Evolutionary conservation across 192 early-diverging fungal species (phyloP).

Genomic region (Funneliformis geosporum): DNA sequence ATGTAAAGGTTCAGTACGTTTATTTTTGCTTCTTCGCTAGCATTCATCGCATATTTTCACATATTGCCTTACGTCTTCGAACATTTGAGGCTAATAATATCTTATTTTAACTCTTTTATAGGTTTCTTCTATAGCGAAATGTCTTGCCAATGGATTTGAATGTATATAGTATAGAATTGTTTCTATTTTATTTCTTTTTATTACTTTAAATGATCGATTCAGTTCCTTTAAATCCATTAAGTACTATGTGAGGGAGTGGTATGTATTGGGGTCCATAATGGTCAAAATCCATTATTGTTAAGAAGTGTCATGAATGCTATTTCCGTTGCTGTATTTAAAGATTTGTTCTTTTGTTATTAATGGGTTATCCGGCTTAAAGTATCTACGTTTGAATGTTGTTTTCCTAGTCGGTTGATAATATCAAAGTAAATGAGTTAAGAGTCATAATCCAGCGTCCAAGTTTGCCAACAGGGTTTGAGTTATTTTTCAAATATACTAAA

Average conservation of each 20-base stretch:
- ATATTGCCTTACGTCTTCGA: neutral
- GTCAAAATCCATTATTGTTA: neutral
- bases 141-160: neutral
- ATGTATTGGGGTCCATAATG: neutral
- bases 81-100: slow-evolving; percentile 10
- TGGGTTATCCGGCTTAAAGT: neutral
- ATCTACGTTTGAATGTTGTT: neutral
- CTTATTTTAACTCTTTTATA: neutral
- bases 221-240: neutral
- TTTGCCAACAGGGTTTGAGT: too few species aligned
- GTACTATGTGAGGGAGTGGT: neutral
- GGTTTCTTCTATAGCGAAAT: neutral
- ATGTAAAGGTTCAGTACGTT: neutral
- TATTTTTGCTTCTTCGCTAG: neutral
- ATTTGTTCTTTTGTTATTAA: too few species aligned
- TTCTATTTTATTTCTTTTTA: neutral
- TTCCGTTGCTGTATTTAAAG: too few species aligned
- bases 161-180: neutral
- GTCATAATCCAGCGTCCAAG: neutral
- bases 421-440: neutral
- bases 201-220: neutral
- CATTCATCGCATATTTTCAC: neutral
- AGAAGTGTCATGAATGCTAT: neutral
- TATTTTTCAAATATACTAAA: neutral
- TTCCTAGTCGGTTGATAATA: neutral